These are phyloP conservation scores for Lanmaoa pseudosensibilis DNA, from an alignment of 768 basidiomycete species.

Conservation along the genomic window DNA sequence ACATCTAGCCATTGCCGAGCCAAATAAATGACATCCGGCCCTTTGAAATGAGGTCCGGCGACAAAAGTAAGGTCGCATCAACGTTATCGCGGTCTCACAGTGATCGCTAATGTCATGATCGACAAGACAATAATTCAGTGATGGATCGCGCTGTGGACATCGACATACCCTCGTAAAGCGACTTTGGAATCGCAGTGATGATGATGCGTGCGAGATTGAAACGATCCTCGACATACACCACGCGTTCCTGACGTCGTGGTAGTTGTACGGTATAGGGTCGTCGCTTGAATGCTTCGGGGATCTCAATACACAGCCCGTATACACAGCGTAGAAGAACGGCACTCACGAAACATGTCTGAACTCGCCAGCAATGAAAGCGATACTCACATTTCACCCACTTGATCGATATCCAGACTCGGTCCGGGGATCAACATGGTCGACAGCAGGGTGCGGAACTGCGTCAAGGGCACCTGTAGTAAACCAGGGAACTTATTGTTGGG, in stretches of 20 bases:
- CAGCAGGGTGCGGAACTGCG: too few species aligned
- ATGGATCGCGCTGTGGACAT: not conserved
- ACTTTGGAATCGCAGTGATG: slow-evolving; percentile 64
- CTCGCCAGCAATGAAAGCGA: too few species aligned
- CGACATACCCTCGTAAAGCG: slow-evolving; percentile 65
- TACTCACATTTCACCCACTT: too few species aligned
- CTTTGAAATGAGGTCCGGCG: slow-evolving; percentile 59
- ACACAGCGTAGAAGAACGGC: not conserved
- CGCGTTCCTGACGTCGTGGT: too few species aligned
- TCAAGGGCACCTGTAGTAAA: too few species aligned
- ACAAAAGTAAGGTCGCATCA: slow-evolving; percentile 70
- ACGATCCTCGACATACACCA: slow-evolving; percentile 77
- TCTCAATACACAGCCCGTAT: too few species aligned
- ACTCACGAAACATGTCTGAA: too few species aligned
- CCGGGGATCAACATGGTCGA: too few species aligned
- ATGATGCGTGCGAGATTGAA: slow-evolving; percentile 71
- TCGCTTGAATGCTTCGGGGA: too few species aligned
- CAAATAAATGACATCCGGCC: slow-evolving; percentile 72
- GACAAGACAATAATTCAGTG: not conserved
- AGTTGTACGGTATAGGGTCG: slow-evolving; percentile 45
- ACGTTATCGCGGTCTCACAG: slow-evolving; percentile 73
- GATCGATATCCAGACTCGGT: too few species aligned
- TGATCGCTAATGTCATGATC: slow-evolving; percentile 65
- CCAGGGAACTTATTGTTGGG: too few species aligned
- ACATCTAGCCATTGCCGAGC: slow-evolving; percentile 77